Evolutionary conservation across 306 rosid species (phyloP), one percentile per base, ranked within the genome.

Genomic region (Prinsepia uniflora): DNA sequence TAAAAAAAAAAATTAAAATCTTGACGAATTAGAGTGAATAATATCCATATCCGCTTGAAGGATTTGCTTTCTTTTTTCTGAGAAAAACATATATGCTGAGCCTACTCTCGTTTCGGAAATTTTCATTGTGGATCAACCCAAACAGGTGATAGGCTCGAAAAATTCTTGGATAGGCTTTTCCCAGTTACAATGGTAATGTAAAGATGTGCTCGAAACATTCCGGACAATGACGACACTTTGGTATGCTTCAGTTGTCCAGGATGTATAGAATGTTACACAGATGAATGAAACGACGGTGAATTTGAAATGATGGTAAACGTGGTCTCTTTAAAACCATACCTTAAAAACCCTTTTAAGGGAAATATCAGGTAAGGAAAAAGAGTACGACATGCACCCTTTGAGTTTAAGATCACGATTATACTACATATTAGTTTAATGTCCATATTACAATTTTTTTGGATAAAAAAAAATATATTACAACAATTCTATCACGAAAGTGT

Each of bases 61-160:
- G 41, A 7, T n/a, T 42, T 52, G 18, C 22, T 64, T 43, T 8
- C 18, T 1, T 5, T 70, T 47, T 70, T 43, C 74, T 56, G 54
- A 56, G 24, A 6, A 69, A 70, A 61, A 18, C 30, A 60, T 20
- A 10, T 68, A 53, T 71, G 74, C 88, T 90, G 98, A 87, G 94
- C 60, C 83, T 93, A 72, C 96, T 90, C 68, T 89, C 97, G 7
- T 89, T 94, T 67, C 96, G 96, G 76, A 89, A 90, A 82, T 89
- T 80, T 81, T 94, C 98, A 12, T 83, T 96, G 43, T 89, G 96
- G 97, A 94, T 94, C 81, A 94, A 94, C 82, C 98, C 95, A 49
- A 62, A 86, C 65, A 89, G 97, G 97, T 90, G 80, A 68, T 46
- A 63, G 71, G 54, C 17, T 42, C n/a, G n/a, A n/a, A n/a, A n/a